Evolutionary conservation across 2,329 filamentous ascomycete genomes (phyloP).

Genomic region (Aspergillus pseudoterreus): DNA sequence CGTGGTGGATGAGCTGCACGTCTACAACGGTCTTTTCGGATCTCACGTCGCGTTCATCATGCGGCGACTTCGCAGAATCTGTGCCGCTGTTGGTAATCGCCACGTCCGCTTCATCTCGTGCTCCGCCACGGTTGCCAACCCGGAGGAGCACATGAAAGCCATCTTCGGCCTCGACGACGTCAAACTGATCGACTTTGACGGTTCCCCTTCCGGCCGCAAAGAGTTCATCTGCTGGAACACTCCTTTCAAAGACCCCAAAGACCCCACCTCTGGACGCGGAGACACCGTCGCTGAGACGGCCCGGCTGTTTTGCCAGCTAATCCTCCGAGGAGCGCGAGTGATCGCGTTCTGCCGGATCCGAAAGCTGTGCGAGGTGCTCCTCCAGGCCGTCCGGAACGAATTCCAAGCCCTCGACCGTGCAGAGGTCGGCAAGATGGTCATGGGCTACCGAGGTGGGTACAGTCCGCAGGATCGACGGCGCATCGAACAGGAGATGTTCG

Average conservation of each 20-base stretch:
- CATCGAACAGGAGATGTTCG: constrained; percentile 96
- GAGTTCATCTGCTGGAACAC: constrained; percentile 99
- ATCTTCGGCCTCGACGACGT: constrained; percentile 89
- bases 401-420: constrained; percentile 67
- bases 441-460: constrained; percentile 95
- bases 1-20: constrained; percentile 87
- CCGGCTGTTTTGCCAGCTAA: constrained; percentile 81
- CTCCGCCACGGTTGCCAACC: constrained; percentile 93
- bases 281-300: constrained; percentile 83
- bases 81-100: constrained; percentile 82
- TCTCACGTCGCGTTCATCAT: constrained; percentile 94
- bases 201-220: constrained; percentile 86
- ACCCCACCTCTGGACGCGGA: constrained; percentile 81
- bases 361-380: constrained; percentile 80
- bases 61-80: constrained; percentile 80
- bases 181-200: constrained; percentile 80
- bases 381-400: constrained; percentile 75
- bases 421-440: constrained; percentile 75
- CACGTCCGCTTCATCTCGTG: constrained; percentile 89
- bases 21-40: constrained; percentile 93
- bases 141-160: constrained; percentile 82
- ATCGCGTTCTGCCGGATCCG: constrained; percentile 90
- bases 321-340: constrained; percentile 81
- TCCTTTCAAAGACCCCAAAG: constrained; percentile 82
- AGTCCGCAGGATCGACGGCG: constrained; percentile 82